Evolutionary conservation across 1,284 basidiomycete species (phyloP), one percentile per base, ranked within the genome.

Genomic region (Ceratobasidium sp.): DNA sequence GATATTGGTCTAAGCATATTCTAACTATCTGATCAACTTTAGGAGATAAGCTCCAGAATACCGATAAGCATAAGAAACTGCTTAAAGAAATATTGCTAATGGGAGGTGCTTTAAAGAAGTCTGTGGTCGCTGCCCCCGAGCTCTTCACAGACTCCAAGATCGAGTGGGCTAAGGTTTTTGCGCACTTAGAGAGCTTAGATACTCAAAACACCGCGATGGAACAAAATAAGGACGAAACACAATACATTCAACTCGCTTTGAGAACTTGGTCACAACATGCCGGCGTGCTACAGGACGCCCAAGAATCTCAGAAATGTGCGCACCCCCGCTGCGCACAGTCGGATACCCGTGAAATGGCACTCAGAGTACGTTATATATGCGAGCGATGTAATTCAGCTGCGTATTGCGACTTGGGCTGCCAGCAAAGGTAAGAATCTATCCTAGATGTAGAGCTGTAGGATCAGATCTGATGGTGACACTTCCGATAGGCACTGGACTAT

Each of bases 141-240:
- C 39, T 61, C 33, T 61, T 61, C 18, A 39, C 26, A 12, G 60
- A 61, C 33, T 61, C 60, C 7, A 61, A 40, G n/a, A 39, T 39
- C 6, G 60, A 61, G 18, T 61, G 60, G 33, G 60, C 60, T 20
- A 61, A 61, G n/a, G 60, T 40, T 39, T 15, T 61, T 39, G 60
- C 33, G 13, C 60, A 61, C 5, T 15, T 61, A 3, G 18, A n/a
- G 18, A n/a, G 39, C 18, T 13, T 39, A 18, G 28, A 33, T 18
- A 7, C 18, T 42, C 60, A 18, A 13, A 12, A 3, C 5, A 40
- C 26, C 33, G 15, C 3, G 15, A 2, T 40, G 51, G 23, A 53
- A 61, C 60, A 40, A 20, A n/a, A 6, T 2, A 18, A 33, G 28
- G 18, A 18, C 33, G 18, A 39, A 9, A 40, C 3, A 9, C 12